Evolutionary conservation across 2,329 filamentous ascomycete genomes (phyloP).

Genomic region (Verticillium nubilum): DNA sequence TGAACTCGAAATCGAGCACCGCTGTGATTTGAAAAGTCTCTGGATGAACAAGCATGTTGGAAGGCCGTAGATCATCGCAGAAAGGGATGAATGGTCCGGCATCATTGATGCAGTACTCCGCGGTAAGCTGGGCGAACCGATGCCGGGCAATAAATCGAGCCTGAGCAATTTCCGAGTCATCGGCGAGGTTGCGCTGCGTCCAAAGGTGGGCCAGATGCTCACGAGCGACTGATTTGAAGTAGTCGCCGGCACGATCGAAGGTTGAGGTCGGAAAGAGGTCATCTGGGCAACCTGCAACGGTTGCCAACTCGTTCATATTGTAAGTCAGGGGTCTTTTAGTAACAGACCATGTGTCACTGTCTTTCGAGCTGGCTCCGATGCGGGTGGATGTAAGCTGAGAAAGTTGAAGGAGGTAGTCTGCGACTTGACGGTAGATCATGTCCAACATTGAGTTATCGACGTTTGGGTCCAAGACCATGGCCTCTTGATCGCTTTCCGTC

Average conservation of each 20-base stretch:
- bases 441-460: slow-evolving; percentile 15
- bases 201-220: slow-evolving; percentile 20
- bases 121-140: slow-evolving; percentile 23
- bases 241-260: slow-evolving; percentile 16
- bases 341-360: slow-evolving; percentile 22
- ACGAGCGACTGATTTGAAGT: slow-evolving; percentile 6
- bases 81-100: slow-evolving; percentile 29
- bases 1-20: slow-evolving; percentile 33
- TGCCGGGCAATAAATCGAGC: slow-evolving; percentile 25
- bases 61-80: slow-evolving; percentile 30
- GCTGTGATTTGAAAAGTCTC: slow-evolving; percentile 27
- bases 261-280: slow-evolving; percentile 9
- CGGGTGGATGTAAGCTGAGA: slow-evolving; percentile 21
- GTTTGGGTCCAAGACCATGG: slow-evolving; percentile 11
- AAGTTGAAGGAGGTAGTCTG: slow-evolving; percentile 20
- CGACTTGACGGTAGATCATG: slow-evolving; percentile 17
- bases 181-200: slow-evolving; percentile 24
- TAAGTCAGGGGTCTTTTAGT: slow-evolving; percentile 28
- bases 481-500: slow-evolving; percentile 14
- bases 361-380: slow-evolving; percentile 28
- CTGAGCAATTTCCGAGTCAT: slow-evolving; percentile 18
- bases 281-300: slow-evolving; percentile 23
- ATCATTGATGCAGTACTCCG: slow-evolving; percentile 20
- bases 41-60: slow-evolving; percentile 32
- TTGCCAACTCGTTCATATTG: slow-evolving; percentile 31